Conservation (phyloP, 2,329 filamentous ascomycete species). For the Microcyclospora tardicrescens region DNA sequence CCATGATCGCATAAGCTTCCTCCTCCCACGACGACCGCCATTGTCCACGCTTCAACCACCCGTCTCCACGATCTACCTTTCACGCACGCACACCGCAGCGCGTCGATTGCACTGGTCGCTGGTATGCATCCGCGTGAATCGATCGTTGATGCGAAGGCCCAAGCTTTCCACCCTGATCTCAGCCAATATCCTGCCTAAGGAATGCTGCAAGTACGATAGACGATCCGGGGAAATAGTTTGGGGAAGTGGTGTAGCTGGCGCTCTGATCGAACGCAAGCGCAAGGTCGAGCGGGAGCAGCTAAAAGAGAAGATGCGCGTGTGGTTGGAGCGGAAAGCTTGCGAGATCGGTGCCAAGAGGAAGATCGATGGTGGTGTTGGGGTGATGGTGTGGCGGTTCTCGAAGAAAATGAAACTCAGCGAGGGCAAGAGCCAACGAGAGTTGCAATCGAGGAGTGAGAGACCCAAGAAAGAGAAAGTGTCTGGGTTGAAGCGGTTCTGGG, state of each 20-base stretch:
- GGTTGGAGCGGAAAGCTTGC: constrained; percentile 39
- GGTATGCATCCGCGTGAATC: constrained; percentile 51
- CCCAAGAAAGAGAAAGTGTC: constrained; percentile 27
- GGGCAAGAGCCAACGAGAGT: not conserved
- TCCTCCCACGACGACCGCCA: constrained; percentile 44
- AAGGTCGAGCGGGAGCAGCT: constrained; percentile 54
- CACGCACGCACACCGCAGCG: constrained; percentile 51
- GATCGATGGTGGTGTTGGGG: constrained; percentile 28
- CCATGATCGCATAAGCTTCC: constrained; percentile 41
- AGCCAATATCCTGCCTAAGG: constrained; percentile 50
- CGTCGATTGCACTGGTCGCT: constrained; percentile 50
- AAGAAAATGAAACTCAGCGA: constrained; percentile 31
- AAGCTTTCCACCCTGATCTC: constrained; percentile 48
- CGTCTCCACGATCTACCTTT: constrained; percentile 52
- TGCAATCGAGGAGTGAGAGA: constrained; percentile 3
- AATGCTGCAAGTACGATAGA: constrained; percentile 36
- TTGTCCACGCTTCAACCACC: constrained; percentile 51
- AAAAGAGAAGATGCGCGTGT: constrained; percentile 52
- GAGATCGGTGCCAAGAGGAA: constrained; percentile 24
- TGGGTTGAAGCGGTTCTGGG: constrained; percentile 52
- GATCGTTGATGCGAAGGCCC: constrained; percentile 47
- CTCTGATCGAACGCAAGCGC: constrained; percentile 48
- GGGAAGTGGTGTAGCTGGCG: constrained; percentile 39
- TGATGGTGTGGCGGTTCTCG: constrained; percentile 29
- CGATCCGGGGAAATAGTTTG: constrained; percentile 23